phyloP scores from a whole-genome alignment of 2,329 filamentous ascomycete species.

The Furcasterigmium sp. region DNA sequence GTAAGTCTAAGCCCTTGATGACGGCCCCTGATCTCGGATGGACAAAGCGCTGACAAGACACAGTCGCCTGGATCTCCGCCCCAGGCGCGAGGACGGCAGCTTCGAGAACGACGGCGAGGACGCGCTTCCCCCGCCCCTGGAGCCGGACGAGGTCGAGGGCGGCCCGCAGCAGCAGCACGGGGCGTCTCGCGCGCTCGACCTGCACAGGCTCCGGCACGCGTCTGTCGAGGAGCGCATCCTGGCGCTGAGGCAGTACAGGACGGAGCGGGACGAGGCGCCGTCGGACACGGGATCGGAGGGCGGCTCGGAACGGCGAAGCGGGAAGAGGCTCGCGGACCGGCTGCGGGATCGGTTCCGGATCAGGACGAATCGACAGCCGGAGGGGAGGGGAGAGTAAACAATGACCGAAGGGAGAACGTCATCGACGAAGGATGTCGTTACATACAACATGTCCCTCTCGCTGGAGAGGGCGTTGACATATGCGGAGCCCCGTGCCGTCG shows the following conservation, averaged over 20 bases:
- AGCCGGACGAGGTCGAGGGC: slow-evolving; percentile 26
- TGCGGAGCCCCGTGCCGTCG: too few species aligned
- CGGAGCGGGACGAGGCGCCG: slow-evolving; percentile 26
- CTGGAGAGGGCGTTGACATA: too few species aligned
- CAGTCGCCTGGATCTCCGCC: slow-evolving; percentile 51
- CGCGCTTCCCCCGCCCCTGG: slow-evolving; percentile 34
- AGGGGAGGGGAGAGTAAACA: background rate
- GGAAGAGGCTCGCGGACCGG: slow-evolving; percentile 40
- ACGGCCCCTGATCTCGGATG: background rate
- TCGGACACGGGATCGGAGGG: slow-evolving; percentile 15
- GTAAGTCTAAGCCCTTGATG: slow-evolving; percentile 40
- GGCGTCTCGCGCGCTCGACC: slow-evolving; percentile 48
- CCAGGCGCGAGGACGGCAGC: slow-evolving; percentile 22
- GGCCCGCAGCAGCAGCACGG: slow-evolving; percentile 32
- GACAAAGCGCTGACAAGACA: slow-evolving; percentile 11
- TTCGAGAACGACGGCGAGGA: slow-evolving; percentile 15
- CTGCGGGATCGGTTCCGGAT: slow-evolving; percentile 50
- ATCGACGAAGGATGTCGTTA: too few species aligned
- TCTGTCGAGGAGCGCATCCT: slow-evolving; percentile 58
- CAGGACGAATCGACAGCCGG: slow-evolving; percentile 37
- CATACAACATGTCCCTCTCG: too few species aligned
- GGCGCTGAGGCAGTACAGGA: slow-evolving; percentile 44
- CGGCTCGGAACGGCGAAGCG: slow-evolving; percentile 28
- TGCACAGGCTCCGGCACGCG: slow-evolving; percentile 53
- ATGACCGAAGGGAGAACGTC: too few species aligned